Conservation (phyloP, 2,329 filamentous ascomycete species). For the Cryphonectria radicalis region DNA sequence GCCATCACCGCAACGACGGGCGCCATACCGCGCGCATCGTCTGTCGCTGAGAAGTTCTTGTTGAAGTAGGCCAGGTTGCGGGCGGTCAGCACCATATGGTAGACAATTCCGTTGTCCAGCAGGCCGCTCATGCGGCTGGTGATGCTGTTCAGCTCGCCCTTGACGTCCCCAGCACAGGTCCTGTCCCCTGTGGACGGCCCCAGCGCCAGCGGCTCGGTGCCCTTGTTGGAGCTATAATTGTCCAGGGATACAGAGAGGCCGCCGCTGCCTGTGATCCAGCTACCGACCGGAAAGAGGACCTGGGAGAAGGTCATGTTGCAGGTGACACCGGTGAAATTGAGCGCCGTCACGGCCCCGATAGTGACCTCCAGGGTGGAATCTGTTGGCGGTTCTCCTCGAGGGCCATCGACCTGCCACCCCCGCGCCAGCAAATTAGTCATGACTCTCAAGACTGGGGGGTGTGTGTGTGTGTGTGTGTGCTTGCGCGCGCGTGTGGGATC, state of each 20-base stretch:
- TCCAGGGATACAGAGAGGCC: background rate
- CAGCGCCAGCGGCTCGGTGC: background rate
- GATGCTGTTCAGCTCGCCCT: slow-evolving; percentile 1
- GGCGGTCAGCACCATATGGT: background rate
- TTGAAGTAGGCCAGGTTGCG: background rate
- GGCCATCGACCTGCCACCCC: background rate
- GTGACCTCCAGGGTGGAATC: background rate
- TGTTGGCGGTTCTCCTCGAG: background rate
- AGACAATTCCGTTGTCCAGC: background rate
- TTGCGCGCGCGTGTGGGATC: background rate
- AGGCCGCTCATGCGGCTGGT: background rate
- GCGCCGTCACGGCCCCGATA: background rate
- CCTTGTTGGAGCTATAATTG: background rate
- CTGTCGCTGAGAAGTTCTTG: background rate
- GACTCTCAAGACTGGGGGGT: too few species aligned
- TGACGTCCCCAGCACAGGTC: background rate
- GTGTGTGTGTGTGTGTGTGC: too few species aligned
- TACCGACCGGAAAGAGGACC: background rate
- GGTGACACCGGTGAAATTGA: background rate
- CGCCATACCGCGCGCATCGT: background rate
- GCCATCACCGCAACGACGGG: background rate
- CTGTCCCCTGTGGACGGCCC: background rate
- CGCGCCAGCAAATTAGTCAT: background rate
- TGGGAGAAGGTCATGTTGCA: background rate
- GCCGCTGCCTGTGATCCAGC: background rate